Conservation (phyloP, 1,284 basidiomycete species). For the Papiliotrema terrestris region DNA sequence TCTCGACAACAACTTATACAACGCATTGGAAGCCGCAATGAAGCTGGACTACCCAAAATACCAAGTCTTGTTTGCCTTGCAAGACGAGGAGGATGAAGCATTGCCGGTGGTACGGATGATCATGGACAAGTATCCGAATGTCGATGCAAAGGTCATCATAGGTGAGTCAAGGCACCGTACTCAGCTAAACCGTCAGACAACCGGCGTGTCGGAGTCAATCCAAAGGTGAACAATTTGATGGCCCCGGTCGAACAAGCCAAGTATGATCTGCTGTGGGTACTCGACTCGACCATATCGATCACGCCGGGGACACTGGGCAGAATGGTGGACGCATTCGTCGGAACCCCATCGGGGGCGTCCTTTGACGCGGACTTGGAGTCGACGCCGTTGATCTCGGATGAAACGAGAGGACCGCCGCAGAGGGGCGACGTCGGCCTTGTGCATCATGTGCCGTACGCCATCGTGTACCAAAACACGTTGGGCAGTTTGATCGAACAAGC, state of each 20-base stretch:
- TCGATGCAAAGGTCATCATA: conserved; percentile 67
- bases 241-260: conserved; percentile 73
- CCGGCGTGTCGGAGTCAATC: conserved; percentile 75
- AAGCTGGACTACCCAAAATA: conserved; percentile 81
- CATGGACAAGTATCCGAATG: conserved; percentile 64
- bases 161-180: conserved; percentile 55
- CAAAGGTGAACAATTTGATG: conserved; percentile 96
- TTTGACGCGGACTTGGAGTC: conserved; percentile 33
- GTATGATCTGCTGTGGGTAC: conserved; percentile 91
- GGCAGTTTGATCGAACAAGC: conserved; percentile 88
- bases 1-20: conserved; percentile 85
- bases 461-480: conserved; percentile 61
- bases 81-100: conserved; percentile 76
- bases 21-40: conserved; percentile 88
- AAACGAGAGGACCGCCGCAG: conserved; percentile 22
- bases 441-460: conserved; percentile 92
- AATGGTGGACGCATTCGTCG: conserved; percentile 66
- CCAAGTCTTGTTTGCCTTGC: conserved; percentile 83
- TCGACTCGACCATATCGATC: conserved; percentile 88
- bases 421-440: conserved; percentile 69
- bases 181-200: conserved; percentile 44
- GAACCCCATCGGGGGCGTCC: conserved; percentile 6
- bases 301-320: conserved; percentile 77
- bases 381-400: conserved; percentile 28
- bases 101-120: conserved; percentile 71